Conservation (phyloP, 2,329 filamentous ascomycete species). For the Chrysoporthe austroafricana region DNA sequence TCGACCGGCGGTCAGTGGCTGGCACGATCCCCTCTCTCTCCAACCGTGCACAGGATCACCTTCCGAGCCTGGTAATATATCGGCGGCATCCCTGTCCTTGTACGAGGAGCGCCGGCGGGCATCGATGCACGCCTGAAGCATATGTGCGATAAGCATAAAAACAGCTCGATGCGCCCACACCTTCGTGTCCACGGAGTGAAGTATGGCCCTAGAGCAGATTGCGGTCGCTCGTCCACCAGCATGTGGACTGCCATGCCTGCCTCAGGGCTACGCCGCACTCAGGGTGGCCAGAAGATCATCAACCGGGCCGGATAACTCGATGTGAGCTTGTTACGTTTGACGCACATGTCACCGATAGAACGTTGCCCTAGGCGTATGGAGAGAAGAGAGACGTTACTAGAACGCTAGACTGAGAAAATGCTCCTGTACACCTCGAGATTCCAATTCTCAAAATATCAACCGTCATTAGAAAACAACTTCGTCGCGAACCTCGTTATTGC, state of each 20-base stretch:
- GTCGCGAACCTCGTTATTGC: slow-evolving; percentile 15
- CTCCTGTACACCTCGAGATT: slow-evolving; percentile 25
- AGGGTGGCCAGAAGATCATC: neutral
- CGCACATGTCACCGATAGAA: neutral
- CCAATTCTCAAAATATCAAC: neutral
- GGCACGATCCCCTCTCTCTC: neutral
- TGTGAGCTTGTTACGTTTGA: neutral
- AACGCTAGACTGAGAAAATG: slow-evolving; percentile 19
- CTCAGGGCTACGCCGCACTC: neutral
- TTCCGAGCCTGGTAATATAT: neutral
- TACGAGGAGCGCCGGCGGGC: too few relatives aligned
- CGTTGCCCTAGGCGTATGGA: neutral
- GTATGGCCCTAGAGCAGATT: too few relatives aligned
- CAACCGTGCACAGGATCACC: neutral
- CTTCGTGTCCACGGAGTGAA: too few relatives aligned
- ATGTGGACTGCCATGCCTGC: neutral
- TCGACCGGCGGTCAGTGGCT: too few relatives aligned
- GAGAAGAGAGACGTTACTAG: slow-evolving; percentile 27
- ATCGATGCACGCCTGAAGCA: too few relatives aligned
- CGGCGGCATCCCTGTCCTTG: neutral
- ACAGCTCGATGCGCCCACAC: too few relatives aligned
- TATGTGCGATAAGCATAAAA: too few relatives aligned
- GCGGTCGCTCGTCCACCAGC: neutral
- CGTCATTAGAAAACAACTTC: neutral
- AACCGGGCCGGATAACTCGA: neutral